Evolutionary conservation across 225 moss, liverwort and hornwort genomes (phyloP), one percentile per base, ranked within the genome.

Genomic region (Bryoerythrophyllum caledonicum): DNA sequence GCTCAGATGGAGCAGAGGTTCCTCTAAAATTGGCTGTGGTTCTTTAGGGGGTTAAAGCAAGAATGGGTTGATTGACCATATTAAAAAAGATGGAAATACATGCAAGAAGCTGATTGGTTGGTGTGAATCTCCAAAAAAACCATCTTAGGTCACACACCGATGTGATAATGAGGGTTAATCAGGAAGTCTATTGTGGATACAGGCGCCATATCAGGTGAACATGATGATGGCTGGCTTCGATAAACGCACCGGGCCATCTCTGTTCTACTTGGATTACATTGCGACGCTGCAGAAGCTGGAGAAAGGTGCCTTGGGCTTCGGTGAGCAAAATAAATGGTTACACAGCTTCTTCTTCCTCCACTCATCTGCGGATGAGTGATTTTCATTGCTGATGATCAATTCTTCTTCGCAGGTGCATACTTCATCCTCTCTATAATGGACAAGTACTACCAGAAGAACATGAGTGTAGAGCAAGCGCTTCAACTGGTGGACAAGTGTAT

Each of bases 181-280:
- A 30, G 6, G 61, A 37, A 44, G 3, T 16, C 55, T 16, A 5
- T 40, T 63, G 57, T 67, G 63, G 49, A 16, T 82, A 79, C 91
- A 95, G 93, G 88, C 88, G 23, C 95, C 93, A 9, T 95, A 91
- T 57, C 91, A 88, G 73, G 95, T 95, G 72, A 95, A 95, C 67
- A 91, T 95, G 78, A 86, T 95, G 87, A 46, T 95, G 75, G 95
- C 90, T 66, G 95, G 95, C 26, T 91, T 76, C 44, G 93, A 95
- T 84, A 59, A 89, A 48, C 81, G 82, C 12, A 80, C 83, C 4
- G 91, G 91, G 51, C 93, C 95, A 59, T 77, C 90, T 54, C 85
- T 95, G 24, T 95, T 84, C 55, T 95, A 95, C 57, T 77, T 95
- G 82, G 93, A 95, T 74, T 91, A 93, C 66, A 82, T 95, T 79